Evolutionary conservation across 306 rosid species (phyloP).

Genomic region (Styphnolobium japonicum): DNA sequence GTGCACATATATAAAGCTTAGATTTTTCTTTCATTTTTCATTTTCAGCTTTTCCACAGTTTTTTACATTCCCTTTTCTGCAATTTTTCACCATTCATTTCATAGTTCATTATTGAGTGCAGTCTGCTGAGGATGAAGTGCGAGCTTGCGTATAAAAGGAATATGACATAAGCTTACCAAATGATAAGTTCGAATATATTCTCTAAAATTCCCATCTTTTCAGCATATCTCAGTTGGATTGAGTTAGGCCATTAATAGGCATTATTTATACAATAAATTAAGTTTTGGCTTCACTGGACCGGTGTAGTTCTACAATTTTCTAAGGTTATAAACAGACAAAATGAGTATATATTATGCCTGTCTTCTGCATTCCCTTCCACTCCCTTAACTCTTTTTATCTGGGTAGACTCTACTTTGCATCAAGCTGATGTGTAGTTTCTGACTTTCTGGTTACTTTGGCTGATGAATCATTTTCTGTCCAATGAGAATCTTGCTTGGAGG

Average conservation of each 20-base stretch:
- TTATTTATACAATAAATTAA: neutral
- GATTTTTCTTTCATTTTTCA: neutral
- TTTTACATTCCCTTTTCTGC: neutral
- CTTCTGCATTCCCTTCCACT: neutral
- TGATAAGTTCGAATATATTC: neutral
- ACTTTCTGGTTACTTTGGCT: neutral
- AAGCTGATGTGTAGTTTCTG: neutral
- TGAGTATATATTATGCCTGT: neutral
- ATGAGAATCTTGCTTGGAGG: neutral
- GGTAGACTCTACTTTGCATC: constrained; percentile 9
- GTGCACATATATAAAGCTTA: neutral
- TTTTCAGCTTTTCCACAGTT: neutral
- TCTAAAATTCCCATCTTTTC: neutral
- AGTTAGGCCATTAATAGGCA: constrained; percentile 13
- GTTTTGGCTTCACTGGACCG: neutral
- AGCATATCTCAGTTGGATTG: neutral
- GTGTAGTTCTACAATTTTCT: neutral
- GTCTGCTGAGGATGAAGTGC: constrained; percentile 7
- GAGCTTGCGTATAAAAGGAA: constrained; percentile 11
- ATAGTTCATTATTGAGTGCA: neutral
- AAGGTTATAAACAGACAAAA: neutral
- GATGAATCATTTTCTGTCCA: neutral
- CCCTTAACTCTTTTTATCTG: neutral
- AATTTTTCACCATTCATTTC: neutral
- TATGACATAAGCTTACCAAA: neutral